Percentiles rank a stretch among this genome's conserved stretches.
Evolutionary conservation across 148 eudicot genomes (phyloP).

Genomic region (Rhododendron henanense): DNA sequence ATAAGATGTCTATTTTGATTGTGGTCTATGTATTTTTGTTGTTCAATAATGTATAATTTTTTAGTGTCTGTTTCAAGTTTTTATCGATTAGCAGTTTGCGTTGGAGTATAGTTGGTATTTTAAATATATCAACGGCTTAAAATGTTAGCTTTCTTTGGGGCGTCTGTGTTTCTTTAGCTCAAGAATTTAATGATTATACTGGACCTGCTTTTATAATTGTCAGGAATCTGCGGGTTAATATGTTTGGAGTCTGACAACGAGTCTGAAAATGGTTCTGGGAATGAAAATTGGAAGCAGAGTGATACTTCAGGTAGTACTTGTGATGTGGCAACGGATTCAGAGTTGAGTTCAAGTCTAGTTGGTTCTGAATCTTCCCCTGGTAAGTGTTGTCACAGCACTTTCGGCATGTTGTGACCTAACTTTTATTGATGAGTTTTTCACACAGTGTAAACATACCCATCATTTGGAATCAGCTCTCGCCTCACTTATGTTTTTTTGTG

Average conservation of each 20-base stretch:
- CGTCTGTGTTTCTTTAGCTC: background rate
- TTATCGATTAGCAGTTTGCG: too few relatives aligned
- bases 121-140: background rate
- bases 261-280: conserved; percentile 27
- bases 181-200: background rate
- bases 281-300: conserved; percentile 13
- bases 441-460: background rate
- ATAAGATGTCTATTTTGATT: too few relatives aligned
- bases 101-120: too few relatives aligned
- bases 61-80: background rate
- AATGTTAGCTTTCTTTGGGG: background rate
- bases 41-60: background rate
- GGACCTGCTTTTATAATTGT: background rate
- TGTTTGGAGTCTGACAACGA: conserved; percentile 69
- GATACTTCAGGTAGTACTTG: conserved; percentile 16
- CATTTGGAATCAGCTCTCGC: background rate
- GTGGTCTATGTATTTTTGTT: too few relatives aligned
- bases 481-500: background rate
- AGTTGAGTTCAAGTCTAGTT: conserved; percentile 24
- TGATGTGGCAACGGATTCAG: conserved; percentile 31
- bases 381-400: conserved; percentile 12
- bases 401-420: background rate
- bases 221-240: conserved; percentile 49
- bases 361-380: conserved; percentile 30
- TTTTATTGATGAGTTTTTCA: background rate